Percentiles rank a stretch among this genome's conserved stretches.
These are phyloP conservation scores for Paraconiothyrium sp. DNA, from an alignment of 2,329 filamentous ascomycete genomes.

Conservation along the genomic window DNA sequence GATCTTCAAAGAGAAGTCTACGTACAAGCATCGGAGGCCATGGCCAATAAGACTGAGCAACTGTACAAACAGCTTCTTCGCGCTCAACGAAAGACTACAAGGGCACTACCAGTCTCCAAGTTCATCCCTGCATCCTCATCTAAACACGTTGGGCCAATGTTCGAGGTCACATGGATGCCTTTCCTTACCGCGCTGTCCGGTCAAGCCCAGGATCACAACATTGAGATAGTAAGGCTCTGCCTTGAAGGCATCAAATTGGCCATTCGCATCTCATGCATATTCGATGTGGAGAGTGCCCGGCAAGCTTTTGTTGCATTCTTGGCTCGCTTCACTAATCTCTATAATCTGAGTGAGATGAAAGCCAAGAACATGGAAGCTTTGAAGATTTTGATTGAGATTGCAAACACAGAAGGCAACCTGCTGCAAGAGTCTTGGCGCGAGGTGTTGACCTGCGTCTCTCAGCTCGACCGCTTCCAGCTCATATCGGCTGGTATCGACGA, in stretches of 20 bases:
- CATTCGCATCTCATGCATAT: slow-evolving; percentile 90
- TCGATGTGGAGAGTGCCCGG: slow-evolving; percentile 90
- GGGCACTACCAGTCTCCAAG: slow-evolving; percentile 71
- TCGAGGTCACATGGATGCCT: slow-evolving; percentile 99
- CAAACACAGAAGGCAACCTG: slow-evolving; percentile 89
- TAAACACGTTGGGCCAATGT: slow-evolving; percentile 97
- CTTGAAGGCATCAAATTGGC: slow-evolving; percentile 96
- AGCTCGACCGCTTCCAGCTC: slow-evolving; percentile 92
- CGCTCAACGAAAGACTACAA: slow-evolving; percentile 82
- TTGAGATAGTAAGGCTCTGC: slow-evolving; percentile 90
- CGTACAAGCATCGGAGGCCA: slow-evolving; percentile 94
- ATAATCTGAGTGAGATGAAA: slow-evolving; percentile 94
- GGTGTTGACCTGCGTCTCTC: slow-evolving; percentile 92
- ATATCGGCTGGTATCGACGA: slow-evolving; percentile 96
- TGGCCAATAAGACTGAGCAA: slow-evolving; percentile 81
- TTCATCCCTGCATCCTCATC: slow-evolving; percentile 95
- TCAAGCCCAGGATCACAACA: slow-evolving; percentile 92
- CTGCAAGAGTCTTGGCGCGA: slow-evolving; percentile 94
- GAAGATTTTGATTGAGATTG: slow-evolving; percentile 89
- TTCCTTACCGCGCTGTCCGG: slow-evolving; percentile 94
- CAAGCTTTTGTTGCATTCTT: slow-evolving; percentile 95
- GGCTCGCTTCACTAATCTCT: slow-evolving; percentile 93
- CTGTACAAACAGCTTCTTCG: slow-evolving; percentile 93
- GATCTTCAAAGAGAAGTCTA: slow-evolving; percentile 94
- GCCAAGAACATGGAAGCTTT: slow-evolving; percentile 96